phyloP scores from a whole-genome alignment of 2,329 filamentous ascomycete species.

The Trichoderma arundinaceum region DNA sequence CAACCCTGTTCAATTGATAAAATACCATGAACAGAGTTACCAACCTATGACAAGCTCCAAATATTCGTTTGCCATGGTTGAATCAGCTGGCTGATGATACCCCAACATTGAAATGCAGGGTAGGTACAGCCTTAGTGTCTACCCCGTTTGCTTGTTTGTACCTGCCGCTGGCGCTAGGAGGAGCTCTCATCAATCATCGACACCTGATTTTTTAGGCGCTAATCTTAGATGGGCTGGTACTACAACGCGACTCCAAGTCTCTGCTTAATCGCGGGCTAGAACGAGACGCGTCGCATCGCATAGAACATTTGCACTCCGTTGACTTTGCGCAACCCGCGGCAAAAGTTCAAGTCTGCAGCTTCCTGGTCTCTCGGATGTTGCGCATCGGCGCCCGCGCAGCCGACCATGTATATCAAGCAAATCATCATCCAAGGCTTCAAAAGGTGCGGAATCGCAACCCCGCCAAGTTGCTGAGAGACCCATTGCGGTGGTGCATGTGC shows the following conservation, averaged over 20 bases:
- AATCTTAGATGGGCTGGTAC: constrained; percentile 34
- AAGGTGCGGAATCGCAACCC: constrained; percentile 63
- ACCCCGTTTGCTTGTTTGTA: too few species aligned
- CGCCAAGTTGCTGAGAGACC: constrained; percentile 21
- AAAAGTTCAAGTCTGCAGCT: constrained; percentile 38
- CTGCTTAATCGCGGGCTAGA: constrained; percentile 30
- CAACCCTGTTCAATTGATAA: too few species aligned
- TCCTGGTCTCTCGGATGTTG: constrained; percentile 43
- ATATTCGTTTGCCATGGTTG: background rate
- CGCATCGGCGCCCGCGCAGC: constrained; percentile 48
- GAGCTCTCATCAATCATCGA: constrained; percentile 7
- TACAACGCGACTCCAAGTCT: constrained; percentile 36
- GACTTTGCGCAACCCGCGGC: constrained; percentile 29
- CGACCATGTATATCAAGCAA: constrained; percentile 96
- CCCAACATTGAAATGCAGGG: background rate
- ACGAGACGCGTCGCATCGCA: constrained; percentile 36
- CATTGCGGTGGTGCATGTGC: background rate
- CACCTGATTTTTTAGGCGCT: constrained; percentile 37
- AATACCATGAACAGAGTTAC: too few species aligned
- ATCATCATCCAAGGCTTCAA: constrained; percentile 99
- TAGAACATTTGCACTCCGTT: constrained; percentile 19
- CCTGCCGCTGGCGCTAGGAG: too few species aligned
- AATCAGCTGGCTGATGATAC: background rate
- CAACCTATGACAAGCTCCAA: too few species aligned
- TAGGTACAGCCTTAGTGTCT: background rate